Evolutionary conservation across 1,284 basidiomycete genomes (phyloP).

Genomic region (Ganoderma leucocontextum): DNA sequence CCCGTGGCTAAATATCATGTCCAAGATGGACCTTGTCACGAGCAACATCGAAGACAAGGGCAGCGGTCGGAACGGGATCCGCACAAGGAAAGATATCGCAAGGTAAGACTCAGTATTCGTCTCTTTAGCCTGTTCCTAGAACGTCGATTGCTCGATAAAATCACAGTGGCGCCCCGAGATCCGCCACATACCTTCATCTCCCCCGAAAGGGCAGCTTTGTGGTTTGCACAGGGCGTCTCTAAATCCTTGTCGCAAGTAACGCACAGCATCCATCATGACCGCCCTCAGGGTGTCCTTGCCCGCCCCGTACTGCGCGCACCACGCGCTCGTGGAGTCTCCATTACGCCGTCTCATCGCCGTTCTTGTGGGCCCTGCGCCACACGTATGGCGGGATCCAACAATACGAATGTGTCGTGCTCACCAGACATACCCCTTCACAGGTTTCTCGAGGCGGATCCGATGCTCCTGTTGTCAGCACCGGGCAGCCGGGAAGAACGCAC

Average conservation of each 20-base stretch:
- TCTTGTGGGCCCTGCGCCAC: not conserved
- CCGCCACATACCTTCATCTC: conserved; percentile 1
- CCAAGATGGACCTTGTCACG: conserved; percentile 98
- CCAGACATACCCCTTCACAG: conserved; percentile 47
- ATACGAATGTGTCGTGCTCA: conserved; percentile 20
- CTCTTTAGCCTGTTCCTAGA: not conserved
- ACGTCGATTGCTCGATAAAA: not conserved
- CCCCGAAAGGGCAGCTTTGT: not conserved
- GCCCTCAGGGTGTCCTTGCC: not conserved
- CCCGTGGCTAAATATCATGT: conserved; percentile 98
- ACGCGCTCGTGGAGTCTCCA: conserved; percentile 7
- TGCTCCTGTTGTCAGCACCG: conserved; percentile 76
- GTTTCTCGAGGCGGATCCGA: conserved; percentile 97
- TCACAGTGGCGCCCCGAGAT: not conserved
- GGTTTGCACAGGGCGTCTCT: conserved; percentile 1
- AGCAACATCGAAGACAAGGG: conserved; percentile 65
- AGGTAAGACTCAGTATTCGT: conserved; percentile 51
- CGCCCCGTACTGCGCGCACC: not conserved
- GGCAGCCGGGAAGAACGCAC: conserved; percentile 58
- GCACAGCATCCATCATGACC: conserved; percentile 12
- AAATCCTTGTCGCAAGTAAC: not conserved
- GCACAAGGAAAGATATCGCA: conserved; percentile 78
- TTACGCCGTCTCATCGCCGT: conserved; percentile 12
- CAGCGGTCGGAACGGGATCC: conserved; percentile 77
- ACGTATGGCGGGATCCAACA: conserved; percentile 10